Evolutionary conservation across 148 eudicot genomes (phyloP), one percentile per base, ranked within the genome.

Genomic region (Polygonum aviculare): DNA sequence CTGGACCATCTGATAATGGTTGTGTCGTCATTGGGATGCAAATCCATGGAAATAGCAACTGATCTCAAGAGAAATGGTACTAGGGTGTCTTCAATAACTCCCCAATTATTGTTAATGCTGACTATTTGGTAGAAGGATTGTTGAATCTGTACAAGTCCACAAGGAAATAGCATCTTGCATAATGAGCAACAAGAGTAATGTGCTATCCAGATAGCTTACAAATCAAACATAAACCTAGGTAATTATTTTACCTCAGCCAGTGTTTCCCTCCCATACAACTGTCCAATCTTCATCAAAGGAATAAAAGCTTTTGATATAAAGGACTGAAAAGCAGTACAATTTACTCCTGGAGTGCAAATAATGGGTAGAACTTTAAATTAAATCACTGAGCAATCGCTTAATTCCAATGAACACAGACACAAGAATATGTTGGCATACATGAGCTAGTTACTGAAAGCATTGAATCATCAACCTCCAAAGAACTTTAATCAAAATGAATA

Each of bases 51-150:
- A 65, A 84, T 72, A 65, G 86, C 86, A 77, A 91, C 79, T 74
- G 85, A 90, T 83, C 86, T 83, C 77, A 92, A 81, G 73, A 89
- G 85, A 79, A 89, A 85, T 54, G 94, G 93, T 62, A 85, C 85
- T 76, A 93, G 40, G 67, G 88, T 84, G 73, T 83, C 83, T 82
- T 93, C 94, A 44, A 88, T 80, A 39, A 87, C 74, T 73, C 51
- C 84, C 99, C 98, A 93, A 63, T 82, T 82, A 78, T 84, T 87
- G 82, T 88, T 88, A 77, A 84, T 87, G 50, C 57, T 77, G 55
- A 93, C 93, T 80, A 86, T 83, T 84, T 87, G 85, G 69, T 88
- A 83, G 82, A 93, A 84, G 77, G 83, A 83, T 74, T 85, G 84
- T 75, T 85, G 81, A 63, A 83, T 87, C 99, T 93, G 75, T 65